Evolutionary conservation across 441 rosid genomes (phyloP).

Genomic region (Mallotus japonicus): DNA sequence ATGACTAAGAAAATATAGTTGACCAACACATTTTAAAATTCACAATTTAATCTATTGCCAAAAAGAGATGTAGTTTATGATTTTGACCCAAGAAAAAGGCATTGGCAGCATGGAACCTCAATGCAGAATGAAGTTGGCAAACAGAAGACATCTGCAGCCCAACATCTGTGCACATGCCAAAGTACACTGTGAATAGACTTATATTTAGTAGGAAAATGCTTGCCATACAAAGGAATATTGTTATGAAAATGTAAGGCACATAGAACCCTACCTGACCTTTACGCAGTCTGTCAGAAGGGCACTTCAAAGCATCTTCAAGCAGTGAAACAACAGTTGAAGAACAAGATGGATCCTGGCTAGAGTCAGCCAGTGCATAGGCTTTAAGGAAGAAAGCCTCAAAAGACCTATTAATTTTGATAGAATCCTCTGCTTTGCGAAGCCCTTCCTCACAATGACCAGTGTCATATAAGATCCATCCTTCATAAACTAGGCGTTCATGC

Average conservation of each 20-base stretch:
- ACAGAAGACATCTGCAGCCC: not conserved
- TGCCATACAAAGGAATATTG: slow-evolving; percentile 4
- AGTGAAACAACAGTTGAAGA: slow-evolving; percentile 79
- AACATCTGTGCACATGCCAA: not conserved
- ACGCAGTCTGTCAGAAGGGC: slow-evolving; percentile 95
- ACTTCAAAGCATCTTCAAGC: slow-evolving; percentile 86
- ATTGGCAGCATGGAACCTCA: not conserved
- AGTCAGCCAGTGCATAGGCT: slow-evolving; percentile 98
- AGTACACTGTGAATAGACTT: not conserved
- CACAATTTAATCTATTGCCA: not conserved
- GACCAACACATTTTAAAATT: not conserved
- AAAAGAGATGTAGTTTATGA: not conserved
- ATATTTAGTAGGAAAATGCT: not conserved
- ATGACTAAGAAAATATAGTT: not conserved
- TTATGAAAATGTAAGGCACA: not conserved
- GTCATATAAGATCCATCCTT: slow-evolving; percentile 98
- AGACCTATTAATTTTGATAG: slow-evolving; percentile 74
- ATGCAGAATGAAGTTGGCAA: not conserved
- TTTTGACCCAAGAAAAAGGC: not conserved
- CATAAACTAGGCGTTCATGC: slow-evolving; percentile 87
- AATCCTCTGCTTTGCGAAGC: slow-evolving; percentile 82
- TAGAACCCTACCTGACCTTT: slow-evolving; percentile 81
- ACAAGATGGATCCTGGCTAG: slow-evolving; percentile 81
- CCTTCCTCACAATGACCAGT: slow-evolving; percentile 96
- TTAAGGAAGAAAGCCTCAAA: slow-evolving; percentile 95